A percentile compares a stretch with the other conserved stretches of the same genome.
phyloP scores from a whole-genome alignment of 768 basidiomycete genomes.

The Mycena olivaceomarginata region DNA sequence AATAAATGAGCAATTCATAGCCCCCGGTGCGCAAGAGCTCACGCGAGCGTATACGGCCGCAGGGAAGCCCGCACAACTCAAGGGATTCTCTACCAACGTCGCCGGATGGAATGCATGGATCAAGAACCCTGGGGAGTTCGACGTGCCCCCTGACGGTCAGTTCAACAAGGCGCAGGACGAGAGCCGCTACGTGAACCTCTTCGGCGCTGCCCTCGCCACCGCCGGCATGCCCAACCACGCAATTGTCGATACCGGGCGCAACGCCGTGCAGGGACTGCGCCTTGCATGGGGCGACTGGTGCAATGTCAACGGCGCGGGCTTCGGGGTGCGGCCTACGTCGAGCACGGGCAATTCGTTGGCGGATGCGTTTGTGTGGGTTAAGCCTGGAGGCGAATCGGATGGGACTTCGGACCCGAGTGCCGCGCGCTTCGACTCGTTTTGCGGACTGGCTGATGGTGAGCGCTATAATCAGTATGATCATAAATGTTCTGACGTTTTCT shows the following conservation, averaged over 20 bases:
- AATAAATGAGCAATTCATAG: not conserved
- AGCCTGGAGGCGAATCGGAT: conserved; percentile 82
- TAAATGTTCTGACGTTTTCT: conserved; percentile 11
- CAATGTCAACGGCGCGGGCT: conserved; percentile 39
- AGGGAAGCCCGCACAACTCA: conserved; percentile 57
- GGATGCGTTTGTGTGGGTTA: conserved; percentile 76
- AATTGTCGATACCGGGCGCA: conserved; percentile 67
- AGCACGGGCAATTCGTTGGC: conserved; percentile 65
- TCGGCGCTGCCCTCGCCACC: conserved; percentile 56
- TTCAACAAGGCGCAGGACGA: conserved; percentile 54
- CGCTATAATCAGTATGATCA: conserved; percentile 37
- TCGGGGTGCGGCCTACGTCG: conserved; percentile 75
- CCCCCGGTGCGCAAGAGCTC: conserved; percentile 63
- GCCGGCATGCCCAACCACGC: conserved; percentile 49
- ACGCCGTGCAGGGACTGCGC: conserved; percentile 65
- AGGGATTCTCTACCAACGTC: conserved; percentile 64
- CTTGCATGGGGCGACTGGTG: conserved; percentile 64
- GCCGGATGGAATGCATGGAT: conserved; percentile 44
- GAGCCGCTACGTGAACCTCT: conserved; percentile 61
- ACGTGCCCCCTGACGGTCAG: conserved; percentile 18
- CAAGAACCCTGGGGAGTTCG: conserved; percentile 26
- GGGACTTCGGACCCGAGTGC: conserved; percentile 76
- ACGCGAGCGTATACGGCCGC: conserved; percentile 56
- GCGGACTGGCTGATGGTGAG: conserved; percentile 69
- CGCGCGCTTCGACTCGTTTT: conserved; percentile 71